Evolutionary conservation across 805 yeast species (phyloP).

Genomic region (Scheffersomyces coipomensis): DNA sequence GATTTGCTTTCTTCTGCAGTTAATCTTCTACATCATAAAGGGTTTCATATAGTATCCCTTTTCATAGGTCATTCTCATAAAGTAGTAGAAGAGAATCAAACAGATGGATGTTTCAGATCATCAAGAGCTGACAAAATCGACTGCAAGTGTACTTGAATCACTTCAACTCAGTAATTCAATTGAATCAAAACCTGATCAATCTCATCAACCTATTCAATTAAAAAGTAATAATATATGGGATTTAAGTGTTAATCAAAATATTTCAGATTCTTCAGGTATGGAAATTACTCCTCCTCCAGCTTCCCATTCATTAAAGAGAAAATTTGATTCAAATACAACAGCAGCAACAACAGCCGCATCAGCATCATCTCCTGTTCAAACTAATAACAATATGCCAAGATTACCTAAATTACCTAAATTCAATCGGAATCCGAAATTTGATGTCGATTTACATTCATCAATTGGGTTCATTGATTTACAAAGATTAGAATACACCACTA

Average conservation of each 20-base stretch:
- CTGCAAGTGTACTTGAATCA: too few relatives aligned
- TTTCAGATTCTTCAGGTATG: background rate
- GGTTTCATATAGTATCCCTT: background rate
- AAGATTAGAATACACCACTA: slow-evolving; percentile 38
- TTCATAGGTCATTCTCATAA: background rate
- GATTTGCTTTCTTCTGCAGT: background rate
- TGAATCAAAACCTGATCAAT: too few relatives aligned
- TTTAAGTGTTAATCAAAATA: background rate
- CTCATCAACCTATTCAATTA: too few relatives aligned
- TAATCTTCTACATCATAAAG: background rate
- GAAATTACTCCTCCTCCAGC: background rate
- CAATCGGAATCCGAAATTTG: slow-evolving; percentile 5
- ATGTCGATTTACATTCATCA: slow-evolving; percentile 2
- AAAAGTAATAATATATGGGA: background rate
- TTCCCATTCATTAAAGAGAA: background rate
- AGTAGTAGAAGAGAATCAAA: background rate
- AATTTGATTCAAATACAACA: background rate
- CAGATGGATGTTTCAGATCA: background rate
- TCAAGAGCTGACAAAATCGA: background rate
- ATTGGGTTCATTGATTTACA: slow-evolving; percentile 37
- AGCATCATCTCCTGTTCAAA: too few relatives aligned
- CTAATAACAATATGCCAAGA: background rate
- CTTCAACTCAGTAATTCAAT: too few relatives aligned
- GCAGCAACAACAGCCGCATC: background rate
- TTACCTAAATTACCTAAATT: background rate